Evolutionary conservation across 1,284 basidiomycete genomes (phyloP), one percentile per base, ranked within the genome.

Genomic region (Pseudozyma tsukubaensis): DNA sequence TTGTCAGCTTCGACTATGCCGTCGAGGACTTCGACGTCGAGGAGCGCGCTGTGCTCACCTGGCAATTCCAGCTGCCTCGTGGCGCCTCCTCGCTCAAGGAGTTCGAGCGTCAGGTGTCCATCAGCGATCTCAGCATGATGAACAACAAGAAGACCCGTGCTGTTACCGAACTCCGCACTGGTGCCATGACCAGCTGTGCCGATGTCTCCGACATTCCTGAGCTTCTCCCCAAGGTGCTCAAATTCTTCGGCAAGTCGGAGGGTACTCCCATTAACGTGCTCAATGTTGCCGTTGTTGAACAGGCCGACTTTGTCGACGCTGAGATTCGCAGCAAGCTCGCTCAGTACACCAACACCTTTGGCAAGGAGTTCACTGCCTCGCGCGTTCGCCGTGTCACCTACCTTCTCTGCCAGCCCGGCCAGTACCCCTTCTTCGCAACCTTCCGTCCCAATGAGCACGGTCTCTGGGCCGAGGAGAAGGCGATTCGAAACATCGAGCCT

Each of bases 401-500:
- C 85, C 88, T 98, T 74, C 91, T 99, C 79, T 98, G 95, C 87
- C 91, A 93, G 71, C 91, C 89, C 60, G 92, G 92, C 62, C 90
- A 92, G 84, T 99, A 99, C 86, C 97, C 97, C 9, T 90, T 92
- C 83, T 99, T 96, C 88, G 93, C 92, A 87, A 99, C 97, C 49
- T 87, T 98, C 48, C 92, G 97, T 69, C 73, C 69, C 40, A 88
- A 89, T 80, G 87, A 84, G 57, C 86, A 90, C 50, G 91, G 90
- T 29, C 85, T 85, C 16, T 99, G 97, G 97, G 89, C 88, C 68
- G 97, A 99, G 88, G 94, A 98, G 85, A 90, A 94, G 84, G 91
- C 94, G 12, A 97, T 99, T 84, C 92, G 96, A 85, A 97, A 99
- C 88, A 94, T 98, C 73, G 97, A 99, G 85, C 97, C 97, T 32